phyloP scores from a whole-genome alignment of 257 asterid species.

The Sherardia arvensis region DNA sequence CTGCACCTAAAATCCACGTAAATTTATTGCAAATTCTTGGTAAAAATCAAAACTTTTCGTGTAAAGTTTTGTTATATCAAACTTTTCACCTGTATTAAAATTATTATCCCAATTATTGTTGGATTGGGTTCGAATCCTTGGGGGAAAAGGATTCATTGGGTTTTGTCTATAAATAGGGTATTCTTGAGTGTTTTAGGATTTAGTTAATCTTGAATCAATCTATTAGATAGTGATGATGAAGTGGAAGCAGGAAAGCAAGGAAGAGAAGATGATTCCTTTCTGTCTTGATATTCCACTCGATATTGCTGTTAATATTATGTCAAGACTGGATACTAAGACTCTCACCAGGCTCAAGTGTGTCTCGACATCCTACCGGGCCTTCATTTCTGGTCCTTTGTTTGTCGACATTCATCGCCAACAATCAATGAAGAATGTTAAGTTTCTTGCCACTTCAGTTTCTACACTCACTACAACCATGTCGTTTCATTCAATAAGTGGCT shows the following conservation, averaged over 20 bases:
- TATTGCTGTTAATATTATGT: background rate
- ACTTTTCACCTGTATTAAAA: too few relatives aligned
- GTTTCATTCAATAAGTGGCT: background rate
- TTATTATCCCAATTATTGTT: too few relatives aligned
- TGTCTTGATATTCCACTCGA: background rate
- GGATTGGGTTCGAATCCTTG: too few relatives aligned
- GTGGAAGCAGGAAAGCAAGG: background rate
- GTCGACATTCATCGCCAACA: background rate
- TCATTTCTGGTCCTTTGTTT: background rate
- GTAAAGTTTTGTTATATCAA: background rate
- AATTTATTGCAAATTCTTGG: background rate
- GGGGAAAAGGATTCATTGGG: too few relatives aligned
- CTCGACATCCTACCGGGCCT: background rate
- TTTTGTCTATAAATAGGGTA: too few relatives aligned
- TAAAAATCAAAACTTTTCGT: background rate
- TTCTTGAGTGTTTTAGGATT: background rate
- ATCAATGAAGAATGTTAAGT: slow-evolving; percentile 1
- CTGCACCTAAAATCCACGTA: too few relatives aligned
- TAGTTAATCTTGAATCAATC: background rate
- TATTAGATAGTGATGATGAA: background rate
- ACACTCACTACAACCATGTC: background rate
- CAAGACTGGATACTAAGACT: slow-evolving; percentile 2
- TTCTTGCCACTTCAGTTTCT: background rate
- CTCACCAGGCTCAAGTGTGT: background rate
- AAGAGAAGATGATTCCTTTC: background rate